Evolutionary conservation across 345 rosid genomes (phyloP), one percentile per base, ranked within the genome.

Genomic region (Moringa oleifera): DNA sequence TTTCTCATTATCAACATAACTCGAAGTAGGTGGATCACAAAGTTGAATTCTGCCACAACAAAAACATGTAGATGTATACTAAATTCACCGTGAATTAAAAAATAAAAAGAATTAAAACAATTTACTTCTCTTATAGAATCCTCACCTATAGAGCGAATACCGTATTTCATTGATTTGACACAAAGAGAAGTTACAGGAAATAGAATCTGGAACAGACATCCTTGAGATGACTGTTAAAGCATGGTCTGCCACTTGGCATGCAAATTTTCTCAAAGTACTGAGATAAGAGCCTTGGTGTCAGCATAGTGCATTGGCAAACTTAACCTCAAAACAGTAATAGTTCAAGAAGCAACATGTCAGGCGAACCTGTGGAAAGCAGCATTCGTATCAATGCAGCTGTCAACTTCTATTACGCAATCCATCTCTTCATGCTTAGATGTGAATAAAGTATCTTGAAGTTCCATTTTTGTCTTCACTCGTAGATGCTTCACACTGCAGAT

Each of bases 391-490:
- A 89, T 92, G 80, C 81, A 56, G 66, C 98, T 92, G 75, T 87
- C 84, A 73, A 87, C 91, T 82, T 92, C 98, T 87, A 89, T 79
- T 31, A 92, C 65, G 53, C 80, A 69, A 71, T 92, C 97, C 57
- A 64, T 68, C 55, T 71, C 73, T 73, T 74, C 83, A 61, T 71
- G 15, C 60, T 73, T 72, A 76, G 84, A 73, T 68, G 63, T 65
- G 47, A 76, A 57, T 58, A 92, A 65, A 57, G 93, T 85, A 55
- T 87, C 93, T 66, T 74, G 84, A 69, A 92, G 86, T 70, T 92
- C 91, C 36, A 61, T 20, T 74, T 89, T 89, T 1, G 95, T 81
- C 73, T 78, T 81, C 70, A 85, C 98, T 18, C 54, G 77, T 22
- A 79, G 71, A 80, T 92, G 93, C 67, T 67, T 85, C 71, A 89